These are phyloP conservation scores for Dysphania ambrosioides DNA, from an alignment of 148 eudicot species.

Conservation along the genomic window DNA sequence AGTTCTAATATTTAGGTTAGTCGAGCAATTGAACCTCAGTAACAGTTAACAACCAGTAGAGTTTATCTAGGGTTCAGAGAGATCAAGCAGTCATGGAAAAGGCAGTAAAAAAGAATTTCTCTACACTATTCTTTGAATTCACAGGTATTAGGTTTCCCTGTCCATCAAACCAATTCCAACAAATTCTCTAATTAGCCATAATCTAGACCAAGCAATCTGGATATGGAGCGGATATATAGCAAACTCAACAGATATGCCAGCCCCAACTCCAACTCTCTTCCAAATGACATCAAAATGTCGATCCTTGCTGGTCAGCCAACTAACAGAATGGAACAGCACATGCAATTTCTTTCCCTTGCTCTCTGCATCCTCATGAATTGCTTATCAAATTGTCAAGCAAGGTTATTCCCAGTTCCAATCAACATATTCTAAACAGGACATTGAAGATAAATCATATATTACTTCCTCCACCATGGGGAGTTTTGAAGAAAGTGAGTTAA, in stretches of 20 bases:
- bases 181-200: neutral
- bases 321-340: neutral
- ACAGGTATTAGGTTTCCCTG: neutral
- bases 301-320: neutral
- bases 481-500: too few species aligned
- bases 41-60: too few species aligned
- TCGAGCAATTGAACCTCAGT: too few species aligned
- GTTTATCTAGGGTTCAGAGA: too few species aligned
- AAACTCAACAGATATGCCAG: neutral
- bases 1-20: too few species aligned
- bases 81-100: neutral
- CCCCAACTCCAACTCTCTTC: neutral
- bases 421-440: too few species aligned
- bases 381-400: neutral
- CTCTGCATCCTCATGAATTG: neutral
- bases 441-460: too few species aligned
- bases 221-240: neutral
- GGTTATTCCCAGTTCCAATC: neutral
- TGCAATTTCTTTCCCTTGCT: neutral
- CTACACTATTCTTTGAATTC: neutral
- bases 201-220: neutral
- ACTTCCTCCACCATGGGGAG: too few species aligned
- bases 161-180: neutral
- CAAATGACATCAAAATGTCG: neutral
- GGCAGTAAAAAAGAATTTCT: neutral